Base-by-base conservation (phyloP, 768 basidiomycete species). In the Panaeolus cyanescens region DNA sequence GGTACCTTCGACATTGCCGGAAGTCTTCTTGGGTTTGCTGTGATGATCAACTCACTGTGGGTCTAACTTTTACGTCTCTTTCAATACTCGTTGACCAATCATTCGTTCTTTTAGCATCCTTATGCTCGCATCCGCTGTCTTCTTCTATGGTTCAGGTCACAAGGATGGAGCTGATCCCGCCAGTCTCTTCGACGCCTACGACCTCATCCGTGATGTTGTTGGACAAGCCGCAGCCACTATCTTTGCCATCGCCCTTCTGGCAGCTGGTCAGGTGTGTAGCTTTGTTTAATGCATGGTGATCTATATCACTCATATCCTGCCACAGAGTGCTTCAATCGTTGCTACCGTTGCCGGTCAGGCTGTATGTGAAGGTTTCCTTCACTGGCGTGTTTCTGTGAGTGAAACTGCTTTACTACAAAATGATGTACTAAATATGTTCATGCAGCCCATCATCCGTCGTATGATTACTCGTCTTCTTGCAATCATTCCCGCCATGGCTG, bases 291-390 rank as follows among this genome's bases (percentile, higher is more conserved):
- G 58, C 17, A 13, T 54, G 42, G 15, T 8, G 4, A 55, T 12
- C 37, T n/a, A 56, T 31, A 59, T 32, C 34, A 22, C 42, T 30
- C 56, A 55, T 20, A 19, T 25, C 34, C 40, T 40, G 20, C 30
- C n/a, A 17, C 55, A 85, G 80, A 92, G 92, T 64, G 92, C 96
- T 0, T 91, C 90, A 7, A 83, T 97, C 55, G 90, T 96, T 3
- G 95, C 93, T 9, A 97, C 94, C 0, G 83, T 96, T 12, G 90
- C 93, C 0, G 95, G 95, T 0, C 95, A 97, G 74, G 89, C 92
- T 20, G 89, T 98, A 36, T 88, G 88, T 0, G 95, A 97, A 74
- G 95, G 95, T 0, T 95, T 95, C 74, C 80, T 96, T 58, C 86
- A 85, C 56, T 96, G 94, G 94, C 83, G 86, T 50, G 84, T 93